Base-by-base conservation (phyloP, 306 rosid genomes). In the Corylus heterophylla region DNA sequence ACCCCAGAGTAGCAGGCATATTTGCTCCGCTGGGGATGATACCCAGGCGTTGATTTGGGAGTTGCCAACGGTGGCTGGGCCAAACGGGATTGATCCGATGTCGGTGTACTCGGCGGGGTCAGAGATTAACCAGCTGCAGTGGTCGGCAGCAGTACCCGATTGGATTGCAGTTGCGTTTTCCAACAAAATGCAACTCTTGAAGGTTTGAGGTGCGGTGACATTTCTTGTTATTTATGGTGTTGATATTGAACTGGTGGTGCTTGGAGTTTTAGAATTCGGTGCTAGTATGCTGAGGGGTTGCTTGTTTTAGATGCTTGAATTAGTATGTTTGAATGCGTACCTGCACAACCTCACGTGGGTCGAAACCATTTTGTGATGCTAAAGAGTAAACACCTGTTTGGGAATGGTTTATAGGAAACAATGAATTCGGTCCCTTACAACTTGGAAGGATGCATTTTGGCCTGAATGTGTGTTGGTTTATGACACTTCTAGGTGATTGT, bases 21-120 rank as follows among this genome's bases (percentile, higher is more conserved):
- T 95, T 25, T 90, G 91, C 54, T 92, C 96, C 0, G 98, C 88
- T 0, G 98, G 94, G 79, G 98, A 95, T 88, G 98, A 95, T 66
- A 8, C 91, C 1, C 97, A 91, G 81, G 97, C 98, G 3, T 90
- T 95, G 17, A 89, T 95, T 37, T 95, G 98, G 98, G 98, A 95
- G 71, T 83, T 93, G 70, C 99, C 97, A 0, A 88, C 94, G 0
- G 89, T 92, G 51, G 92, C 97, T 2, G 92, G 91, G 12, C 97
- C 95, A 0, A 76, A 61, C 76, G 98, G 97, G 59, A 90, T 93
- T 61, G 99, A 95, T 80, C 98, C 99, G 0, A 64, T 89, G 79
- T 90, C 92, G 0, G 90, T 89, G 97, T 93, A 89, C 77, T 81
- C 93, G 29, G 92, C 98, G 2, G 86, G 83, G 5, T 69, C 52